Evolutionary conservation across 2,329 filamentous ascomycete species (phyloP), one percentile per base, ranked within the genome.

Genomic region (Trichoderma koningii): DNA sequence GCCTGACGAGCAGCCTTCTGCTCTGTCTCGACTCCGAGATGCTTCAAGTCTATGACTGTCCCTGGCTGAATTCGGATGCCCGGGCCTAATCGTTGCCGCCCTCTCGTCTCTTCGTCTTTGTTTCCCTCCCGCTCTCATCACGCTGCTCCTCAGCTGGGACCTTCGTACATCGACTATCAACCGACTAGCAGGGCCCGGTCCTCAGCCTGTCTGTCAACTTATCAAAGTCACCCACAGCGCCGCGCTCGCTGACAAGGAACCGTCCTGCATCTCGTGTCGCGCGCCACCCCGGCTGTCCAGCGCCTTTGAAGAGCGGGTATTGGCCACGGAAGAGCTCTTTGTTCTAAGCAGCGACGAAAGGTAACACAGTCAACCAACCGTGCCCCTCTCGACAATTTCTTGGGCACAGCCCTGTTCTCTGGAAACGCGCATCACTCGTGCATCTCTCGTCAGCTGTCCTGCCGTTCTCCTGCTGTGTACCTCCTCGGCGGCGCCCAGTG

Each of bases 1-100:
- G 57, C 57, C 57, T 47, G 52, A 47, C 42, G 57, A 42, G 38
- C 44, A 60, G 56, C 56, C 56, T 60, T 48, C 48, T 41, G 30
- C 19, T 21, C 48, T 48, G 51, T 28, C 30, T 17, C 30, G 7
- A 21, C 30, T 55, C 19, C 19, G 51, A 55, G 9, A 41, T 41
- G n/a, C 19, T 19, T 14, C 38, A 21, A 55, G 30, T 41, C 30
- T 12, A 38, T 14, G 34, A 14, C 34, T 38, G 51, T 55, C 14
- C 51, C 21, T 17, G 51, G 51, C 30, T 41, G 28, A 38, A 53
- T 17, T 19, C 10, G 30, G 28, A 38, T 26, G 15, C 3, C 3
- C 47, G 34, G 34, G 10, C 34, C 34, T 38, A 10, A 38, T 9
- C 3, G 34, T 12, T 38, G 42, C 15, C n/a, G 7, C 42, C 9